Evolutionary conservation across 1,284 basidiomycete genomes (phyloP).

Genomic region (Moesziomyces globuligerus): DNA sequence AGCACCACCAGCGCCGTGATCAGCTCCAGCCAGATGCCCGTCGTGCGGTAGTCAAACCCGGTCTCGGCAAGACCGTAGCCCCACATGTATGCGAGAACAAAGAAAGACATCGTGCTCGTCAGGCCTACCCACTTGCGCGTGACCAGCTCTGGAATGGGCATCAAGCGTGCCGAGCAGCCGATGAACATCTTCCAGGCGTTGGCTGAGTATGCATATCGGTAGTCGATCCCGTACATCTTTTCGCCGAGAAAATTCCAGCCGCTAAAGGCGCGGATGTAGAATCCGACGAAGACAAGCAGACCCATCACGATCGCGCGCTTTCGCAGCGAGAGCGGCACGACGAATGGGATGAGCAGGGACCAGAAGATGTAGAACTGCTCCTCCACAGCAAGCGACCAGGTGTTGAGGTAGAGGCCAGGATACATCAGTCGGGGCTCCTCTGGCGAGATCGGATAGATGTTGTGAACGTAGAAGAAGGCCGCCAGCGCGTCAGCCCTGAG

Average conservation of each 20-base stretch:
- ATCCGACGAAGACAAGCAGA: slow-evolving; percentile 10
- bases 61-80: slow-evolving; percentile 15
- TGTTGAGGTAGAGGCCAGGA: slow-evolving; percentile 32
- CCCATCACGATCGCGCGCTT: slow-evolving; percentile 17
- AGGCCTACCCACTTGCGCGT: slow-evolving; percentile 17
- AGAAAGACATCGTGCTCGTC: slow-evolving; percentile 18
- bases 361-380: slow-evolving; percentile 50
- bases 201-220: slow-evolving; percentile 29
- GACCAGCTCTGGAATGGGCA: slow-evolving; percentile 18
- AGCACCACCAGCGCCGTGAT: slow-evolving; percentile 13
- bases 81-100: slow-evolving; percentile 23
- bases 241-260: slow-evolving; percentile 22
- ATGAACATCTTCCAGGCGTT: slow-evolving; percentile 43
- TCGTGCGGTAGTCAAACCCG: slow-evolving; percentile 26
- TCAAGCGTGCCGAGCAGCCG: slow-evolving; percentile 25
- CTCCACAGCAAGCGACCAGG: slow-evolving; percentile 44
- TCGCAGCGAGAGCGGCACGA: slow-evolving; percentile 22
- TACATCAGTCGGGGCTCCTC: slow-evolving; percentile 23
- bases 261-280: slow-evolving; percentile 26
- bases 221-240: slow-evolving; percentile 28
- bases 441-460: slow-evolving; percentile 12
- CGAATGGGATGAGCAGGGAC: slow-evolving; percentile 33
- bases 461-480: slow-evolving; percentile 33
- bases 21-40: slow-evolving; percentile 29
- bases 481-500: slow-evolving; percentile 17